Evolutionary conservation across 192 early-diverging fungal genomes (phyloP), one percentile per base, ranked within the genome.

Genomic region (Linnemannia elongata): DNA sequence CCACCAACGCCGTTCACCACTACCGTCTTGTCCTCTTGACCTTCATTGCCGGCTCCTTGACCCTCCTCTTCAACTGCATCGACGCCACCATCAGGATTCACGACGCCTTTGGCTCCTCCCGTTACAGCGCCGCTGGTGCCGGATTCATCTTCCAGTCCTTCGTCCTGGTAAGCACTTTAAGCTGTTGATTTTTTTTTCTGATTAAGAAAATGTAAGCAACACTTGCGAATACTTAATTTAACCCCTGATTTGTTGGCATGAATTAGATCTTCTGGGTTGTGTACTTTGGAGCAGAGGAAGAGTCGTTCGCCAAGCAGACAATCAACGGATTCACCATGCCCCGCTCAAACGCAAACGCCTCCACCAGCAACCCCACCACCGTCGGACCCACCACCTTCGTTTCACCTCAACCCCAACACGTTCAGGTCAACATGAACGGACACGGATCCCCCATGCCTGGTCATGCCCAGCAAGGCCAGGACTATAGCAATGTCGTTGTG

Each of bases 231-330:
- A 80, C 33, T 42, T 33, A 75, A 80, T 60, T 36, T 39, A 60
- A 63, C 57, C 44, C 15, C 17, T 77, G 27, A 38, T 86, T 69
- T 63, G 38, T 70, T 81, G 44, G 44, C 52, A 68, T 72, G 75
- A 75, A 41, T 83, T 83, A 88, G 77, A 91, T 94, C 79, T 85
- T 94, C 44, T 96, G 94, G 95, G 89, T 95, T n/a, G 87, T 95
- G 15, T 89, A 92, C 27, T 92, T 96, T 73, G 95, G 94, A 57
- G 93, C 92, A 85, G 92, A 92, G 33, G 91, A 92, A 1, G 91
- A 93, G 8, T 93, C 94, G 7, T 87, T 42, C 71, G 85, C 44
- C 78, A 84, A 81, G 82, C 85, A 82, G n/a, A 77, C 80, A 41
- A 89, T 87, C 54, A 80, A 81, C 66, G 82, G 82, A 45, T 81